A percentile compares a stretch with the other conserved stretches of the same genome.
These are phyloP conservation scores for Ceriops zippeliana DNA, from an alignment of 345 rosid genomes.

Conservation along the genomic window DNA sequence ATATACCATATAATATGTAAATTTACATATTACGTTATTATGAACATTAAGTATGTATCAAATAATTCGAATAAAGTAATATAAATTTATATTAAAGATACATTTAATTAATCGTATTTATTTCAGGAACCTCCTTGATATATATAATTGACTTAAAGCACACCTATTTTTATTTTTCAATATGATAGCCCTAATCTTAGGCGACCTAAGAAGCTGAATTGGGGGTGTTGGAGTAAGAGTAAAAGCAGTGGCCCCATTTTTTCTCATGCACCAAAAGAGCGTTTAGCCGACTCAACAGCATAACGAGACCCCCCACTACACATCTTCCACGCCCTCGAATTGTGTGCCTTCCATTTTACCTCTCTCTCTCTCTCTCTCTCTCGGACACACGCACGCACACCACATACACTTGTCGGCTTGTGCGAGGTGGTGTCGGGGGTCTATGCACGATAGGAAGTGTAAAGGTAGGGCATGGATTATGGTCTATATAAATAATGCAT, in stretches of 20 bases:
- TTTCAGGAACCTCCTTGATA: too few relatives aligned
- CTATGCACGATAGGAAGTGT: constrained; percentile 39
- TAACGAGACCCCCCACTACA: constrained; percentile 32
- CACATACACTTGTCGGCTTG: not conserved
- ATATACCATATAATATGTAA: too few relatives aligned
- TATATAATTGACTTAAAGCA: too few relatives aligned
- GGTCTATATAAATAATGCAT: constrained; percentile 22
- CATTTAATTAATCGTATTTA: too few relatives aligned
- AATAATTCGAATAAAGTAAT: too few relatives aligned
- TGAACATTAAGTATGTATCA: too few relatives aligned
- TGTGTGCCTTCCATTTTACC: constrained; percentile 51
- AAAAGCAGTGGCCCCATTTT: constrained; percentile 29
- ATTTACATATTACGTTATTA: too few relatives aligned
- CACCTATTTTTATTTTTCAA: too few relatives aligned
- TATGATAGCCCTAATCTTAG: too few relatives aligned
- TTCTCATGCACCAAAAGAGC: constrained; percentile 48
- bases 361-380: constrained; percentile 23
- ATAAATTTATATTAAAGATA: too few relatives aligned
- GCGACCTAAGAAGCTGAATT: not conserved
- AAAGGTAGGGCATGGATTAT: constrained; percentile 28
- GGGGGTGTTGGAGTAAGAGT: constrained; percentile 5
- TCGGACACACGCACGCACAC: too few relatives aligned
- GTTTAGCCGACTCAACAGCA: not conserved
- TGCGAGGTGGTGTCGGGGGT: constrained; percentile 17
- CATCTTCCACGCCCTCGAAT: constrained; percentile 37